phyloP scores from a whole-genome alignment of 2,329 filamentous ascomycete species.

The Colletotrichum graminicola region DNA sequence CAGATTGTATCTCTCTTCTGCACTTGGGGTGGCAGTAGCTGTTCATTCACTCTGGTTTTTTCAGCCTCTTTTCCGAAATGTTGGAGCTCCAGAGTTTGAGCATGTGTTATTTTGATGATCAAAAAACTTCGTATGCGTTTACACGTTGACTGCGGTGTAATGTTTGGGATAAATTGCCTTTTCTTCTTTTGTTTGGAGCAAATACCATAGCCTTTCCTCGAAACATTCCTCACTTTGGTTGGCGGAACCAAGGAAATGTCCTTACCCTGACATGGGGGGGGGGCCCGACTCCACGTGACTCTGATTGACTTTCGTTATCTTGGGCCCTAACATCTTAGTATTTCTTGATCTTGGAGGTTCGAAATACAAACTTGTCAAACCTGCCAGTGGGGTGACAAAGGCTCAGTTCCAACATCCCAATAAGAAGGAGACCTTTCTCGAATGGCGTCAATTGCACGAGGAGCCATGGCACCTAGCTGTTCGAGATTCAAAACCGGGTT shows the following conservation, averaged over 20 bases:
- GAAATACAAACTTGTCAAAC: not conserved
- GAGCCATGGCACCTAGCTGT: too few relatives aligned
- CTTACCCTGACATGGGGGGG: not conserved
- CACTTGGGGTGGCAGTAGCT: not conserved
- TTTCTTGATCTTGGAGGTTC: not conserved
- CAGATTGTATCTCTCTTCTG: not conserved
- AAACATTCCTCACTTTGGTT: not conserved
- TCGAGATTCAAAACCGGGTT: not conserved
- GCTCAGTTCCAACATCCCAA: not conserved
- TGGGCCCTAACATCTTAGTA: not conserved
- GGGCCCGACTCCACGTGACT: not conserved
- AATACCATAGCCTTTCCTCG: not conserved
- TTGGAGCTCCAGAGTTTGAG: not conserved
- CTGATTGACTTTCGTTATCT: not conserved
- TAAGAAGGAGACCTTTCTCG: not conserved
- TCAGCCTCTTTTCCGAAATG: not conserved
- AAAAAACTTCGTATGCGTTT: not conserved
- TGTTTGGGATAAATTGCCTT: not conserved
- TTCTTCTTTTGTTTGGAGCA: not conserved
- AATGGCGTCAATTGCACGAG: not conserved
- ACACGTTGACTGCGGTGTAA: not conserved
- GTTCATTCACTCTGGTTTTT: not conserved
- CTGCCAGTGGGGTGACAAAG: not conserved
- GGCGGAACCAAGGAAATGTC: not conserved
- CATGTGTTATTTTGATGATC: not conserved